Percentiles rank a stretch among this genome's conserved stretches.
Conservation (phyloP, 106 monocot species). For the Dioscorea alata region DNA sequence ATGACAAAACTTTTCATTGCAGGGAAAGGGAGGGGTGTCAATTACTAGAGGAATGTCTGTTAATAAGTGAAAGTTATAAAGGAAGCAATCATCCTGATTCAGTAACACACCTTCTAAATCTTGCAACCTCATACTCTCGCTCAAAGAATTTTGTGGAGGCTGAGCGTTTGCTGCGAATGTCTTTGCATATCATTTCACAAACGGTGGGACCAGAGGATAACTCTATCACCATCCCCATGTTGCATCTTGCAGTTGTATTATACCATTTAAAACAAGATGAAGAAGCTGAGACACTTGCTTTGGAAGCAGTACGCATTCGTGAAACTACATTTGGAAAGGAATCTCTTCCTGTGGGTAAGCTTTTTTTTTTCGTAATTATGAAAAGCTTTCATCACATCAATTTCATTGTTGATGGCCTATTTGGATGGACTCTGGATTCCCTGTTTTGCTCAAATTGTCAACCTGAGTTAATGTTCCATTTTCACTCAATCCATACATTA, state of each 20-base stretch:
- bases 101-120: conserved; percentile 53
- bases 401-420: too few relatives aligned
- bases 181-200: conserved; percentile 45
- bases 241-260: conserved; percentile 73
- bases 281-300: conserved; percentile 73
- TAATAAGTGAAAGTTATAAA: conserved; percentile 51
- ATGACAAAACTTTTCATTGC: background rate
- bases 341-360: conserved; percentile 77
- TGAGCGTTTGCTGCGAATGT: conserved; percentile 56
- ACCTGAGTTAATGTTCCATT: too few relatives aligned
- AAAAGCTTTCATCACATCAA: too few relatives aligned
- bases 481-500: too few relatives aligned
- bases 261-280: conserved; percentile 54
- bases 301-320: conserved; percentile 55
- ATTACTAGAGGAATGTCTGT: conserved; percentile 62
- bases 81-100: conserved; percentile 66
- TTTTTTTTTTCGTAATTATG: background rate
- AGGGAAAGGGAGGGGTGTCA: conserved; percentile 71
- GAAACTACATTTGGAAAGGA: conserved; percentile 63
- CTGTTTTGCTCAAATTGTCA: too few relatives aligned
- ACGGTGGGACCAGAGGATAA: conserved; percentile 29
- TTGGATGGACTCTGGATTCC: too few relatives aligned
- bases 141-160: conserved; percentile 81
- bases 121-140: conserved; percentile 65
- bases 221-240: conserved; percentile 61